phyloP scores from a whole-genome alignment of 768 basidiomycete species.

The Lactarius tabidus region DNA sequence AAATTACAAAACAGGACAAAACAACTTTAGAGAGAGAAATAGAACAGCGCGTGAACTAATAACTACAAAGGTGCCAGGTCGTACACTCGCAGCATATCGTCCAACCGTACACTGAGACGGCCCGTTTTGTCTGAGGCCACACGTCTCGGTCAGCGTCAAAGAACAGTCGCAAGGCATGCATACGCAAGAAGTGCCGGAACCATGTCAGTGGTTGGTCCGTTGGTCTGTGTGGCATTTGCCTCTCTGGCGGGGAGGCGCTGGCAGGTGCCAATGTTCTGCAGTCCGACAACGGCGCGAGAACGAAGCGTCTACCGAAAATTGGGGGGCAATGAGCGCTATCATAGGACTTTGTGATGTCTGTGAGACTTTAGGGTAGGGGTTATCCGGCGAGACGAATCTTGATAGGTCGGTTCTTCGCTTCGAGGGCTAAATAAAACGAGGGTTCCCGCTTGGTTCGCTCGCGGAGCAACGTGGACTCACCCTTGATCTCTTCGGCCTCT shows the following conservation, averaged over 20 bases:
- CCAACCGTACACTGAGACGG: constrained; percentile 1
- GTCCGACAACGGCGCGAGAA: constrained; percentile 15
- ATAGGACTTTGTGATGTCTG: constrained; percentile 8
- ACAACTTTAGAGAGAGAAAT: background rate
- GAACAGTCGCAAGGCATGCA: constrained; percentile 8
- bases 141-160: constrained; percentile 7
- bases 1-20: background rate
- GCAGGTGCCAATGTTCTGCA: constrained; percentile 13
- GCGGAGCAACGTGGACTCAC: constrained; percentile 34
- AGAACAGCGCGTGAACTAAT: background rate
- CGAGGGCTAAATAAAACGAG: constrained; percentile 50
- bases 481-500: constrained; percentile 79
- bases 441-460: background rate
- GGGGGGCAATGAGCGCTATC: constrained; percentile 14
- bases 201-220: constrained; percentile 10
- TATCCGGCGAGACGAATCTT: constrained; percentile 77
- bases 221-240: background rate
- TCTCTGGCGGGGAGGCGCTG: constrained; percentile 1
- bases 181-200: constrained; percentile 17
- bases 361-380: constrained; percentile 21
- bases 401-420: constrained; percentile 64
- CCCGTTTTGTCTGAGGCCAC: background rate
- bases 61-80: constrained; percentile 5
- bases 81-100: constrained; percentile 14
- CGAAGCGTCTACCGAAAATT: constrained; percentile 12